Conservation (phyloP, 148 eudicot species). For the Vaccinium darrowii region DNA sequence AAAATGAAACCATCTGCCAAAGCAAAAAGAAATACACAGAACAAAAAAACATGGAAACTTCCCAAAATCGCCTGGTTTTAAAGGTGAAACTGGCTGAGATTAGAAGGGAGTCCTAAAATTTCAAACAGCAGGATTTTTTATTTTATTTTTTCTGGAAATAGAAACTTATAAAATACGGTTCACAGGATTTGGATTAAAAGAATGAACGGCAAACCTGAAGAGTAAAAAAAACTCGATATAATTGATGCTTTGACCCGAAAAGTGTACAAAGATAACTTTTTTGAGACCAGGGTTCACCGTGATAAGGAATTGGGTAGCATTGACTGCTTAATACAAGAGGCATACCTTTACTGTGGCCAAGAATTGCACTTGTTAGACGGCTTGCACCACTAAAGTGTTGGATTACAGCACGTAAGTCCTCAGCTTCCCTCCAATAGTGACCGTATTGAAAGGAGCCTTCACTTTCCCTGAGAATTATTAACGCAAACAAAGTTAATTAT, state of each 20-base stretch:
- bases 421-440: slow-evolving; percentile 62
- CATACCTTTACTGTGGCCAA: slow-evolving; percentile 91
- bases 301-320: neutral
- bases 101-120: neutral
- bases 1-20: neutral
- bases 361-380: slow-evolving; percentile 54
- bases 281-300: neutral
- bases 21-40: neutral
- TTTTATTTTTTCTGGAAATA: no score
- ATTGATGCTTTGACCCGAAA: neutral
- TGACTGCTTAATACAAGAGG: neutral
- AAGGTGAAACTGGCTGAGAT: neutral
- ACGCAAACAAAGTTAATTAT: neutral
- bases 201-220: neutral
- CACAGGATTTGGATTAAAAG: neutral
- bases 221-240: no score
- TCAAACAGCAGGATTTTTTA: neutral
- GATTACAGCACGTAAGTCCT: slow-evolving; percentile 65
- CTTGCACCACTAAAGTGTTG: slow-evolving; percentile 49
- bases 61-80: neutral
- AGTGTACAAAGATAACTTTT: neutral
- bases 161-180: neutral
- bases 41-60: neutral
- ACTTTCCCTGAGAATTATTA: slow-evolving; percentile 60
- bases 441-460: slow-evolving; percentile 75